phyloP scores from a whole-genome alignment of 2,329 filamentous ascomycete species.

The Calonectria honghensis region DNA sequence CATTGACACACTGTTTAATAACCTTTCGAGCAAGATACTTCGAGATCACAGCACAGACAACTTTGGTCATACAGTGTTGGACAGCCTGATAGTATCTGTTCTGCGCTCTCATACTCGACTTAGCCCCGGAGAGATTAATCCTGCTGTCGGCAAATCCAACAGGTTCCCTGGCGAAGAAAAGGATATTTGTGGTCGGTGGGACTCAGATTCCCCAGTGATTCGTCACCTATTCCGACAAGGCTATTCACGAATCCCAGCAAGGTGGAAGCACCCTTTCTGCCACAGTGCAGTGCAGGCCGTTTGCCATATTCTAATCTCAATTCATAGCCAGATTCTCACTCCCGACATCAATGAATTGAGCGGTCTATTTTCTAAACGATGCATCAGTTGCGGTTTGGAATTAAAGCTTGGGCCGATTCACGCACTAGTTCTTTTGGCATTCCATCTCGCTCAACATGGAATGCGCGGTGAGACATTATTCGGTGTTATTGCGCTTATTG shows the following conservation, averaged over 20 bases:
- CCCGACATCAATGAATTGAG: conserved; percentile 12
- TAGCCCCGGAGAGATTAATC: background rate
- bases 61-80: conserved; percentile 3
- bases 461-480: conserved; percentile 43
- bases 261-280: conserved; percentile 31
- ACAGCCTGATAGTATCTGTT: background rate
- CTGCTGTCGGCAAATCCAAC: background rate
- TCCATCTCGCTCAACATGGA: conserved; percentile 33
- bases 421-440: conserved; percentile 28
- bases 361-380: conserved; percentile 13
- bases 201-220: conserved; percentile 4
- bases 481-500: conserved; percentile 34
- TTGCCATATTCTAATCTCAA: background rate
- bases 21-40: background rate
- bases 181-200: conserved; percentile 31
- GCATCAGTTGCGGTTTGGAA: background rate
- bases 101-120: conserved; percentile 19
- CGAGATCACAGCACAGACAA: background rate
- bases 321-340: background rate
- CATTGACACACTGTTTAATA: too few relatives aligned
- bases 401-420: conserved; percentile 26
- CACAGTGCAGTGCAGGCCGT: conserved; percentile 19
- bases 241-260: background rate
- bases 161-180: conserved; percentile 14
- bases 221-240: background rate